Base-by-base conservation (phyloP, 768 basidiomycete species). In the Suillus hirtellus region DNA sequence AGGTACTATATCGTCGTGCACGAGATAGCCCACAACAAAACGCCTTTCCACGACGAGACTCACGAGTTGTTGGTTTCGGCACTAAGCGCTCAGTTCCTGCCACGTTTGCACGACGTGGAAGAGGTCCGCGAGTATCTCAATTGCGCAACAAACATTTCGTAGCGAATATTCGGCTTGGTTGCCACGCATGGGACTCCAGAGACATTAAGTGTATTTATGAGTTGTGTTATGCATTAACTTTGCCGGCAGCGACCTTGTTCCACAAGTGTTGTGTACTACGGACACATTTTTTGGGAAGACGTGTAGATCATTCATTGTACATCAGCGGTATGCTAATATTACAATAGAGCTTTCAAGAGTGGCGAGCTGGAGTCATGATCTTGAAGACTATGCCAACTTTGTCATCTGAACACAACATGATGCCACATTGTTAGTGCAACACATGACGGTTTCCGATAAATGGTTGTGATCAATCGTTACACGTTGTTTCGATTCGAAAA, bases 1-100 rank as follows among this genome's bases (percentile, higher is more conserved):
- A 73, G 72, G 72, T 73, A 66, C 37, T 68, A 74, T 35, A 72
- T 73, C 8, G 65, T 74, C 60, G 65, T 65, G 4, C 72, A 73
- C 21, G 72, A 73, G 50, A 65, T 73, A 3, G 73, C 72, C 15
- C 73, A 73, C 60, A 69, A 72, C 19, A 54, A 58, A 44, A 62
- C 66, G 0, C 59, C 63, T 61, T 68, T 70, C n/a, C 72, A 73
- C 9, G 69, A 73, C 2, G 72, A 72, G 49, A 54, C 72, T 27
- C 71, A 72, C 21, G 71, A 73, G 17, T 59, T 68, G 9, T 59
- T 72, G n/a, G 65, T 69, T 34, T 58, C 70, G 37, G 35, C 35
- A 27, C 7, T 61, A 24, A 59, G 60, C 34, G 15, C 21, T 40
- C 15, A 1, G 3, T 27, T 24, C 15, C 24, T 56, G 24, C 55